Percentiles rank a stretch among this genome's conserved stretches.
Evolutionary conservation across 225 moss, liverwort and hornwort species (phyloP).

Genomic region (Pseudisothecium myosuroides): DNA sequence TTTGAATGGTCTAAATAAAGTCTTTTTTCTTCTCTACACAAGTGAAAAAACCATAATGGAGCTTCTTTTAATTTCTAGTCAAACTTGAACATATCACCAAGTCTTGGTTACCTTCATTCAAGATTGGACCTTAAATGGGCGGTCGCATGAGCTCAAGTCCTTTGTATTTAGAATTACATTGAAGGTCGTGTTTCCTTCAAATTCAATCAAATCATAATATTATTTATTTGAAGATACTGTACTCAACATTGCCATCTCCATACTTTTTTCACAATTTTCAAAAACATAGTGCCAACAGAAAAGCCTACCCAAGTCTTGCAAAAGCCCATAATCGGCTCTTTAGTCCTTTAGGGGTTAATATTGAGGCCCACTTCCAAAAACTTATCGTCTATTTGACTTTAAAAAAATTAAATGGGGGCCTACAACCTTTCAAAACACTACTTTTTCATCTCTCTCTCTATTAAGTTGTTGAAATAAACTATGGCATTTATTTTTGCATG

Average conservation of each 20-base stretch:
- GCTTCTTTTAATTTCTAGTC: background rate
- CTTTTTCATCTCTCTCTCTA: background rate
- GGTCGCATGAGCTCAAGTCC: accelerated
- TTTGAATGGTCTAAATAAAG: background rate
- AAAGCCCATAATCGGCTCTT: no score
- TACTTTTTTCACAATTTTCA: background rate
- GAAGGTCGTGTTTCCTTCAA: background rate
- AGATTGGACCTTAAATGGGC: accelerated
- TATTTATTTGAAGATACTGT: background rate
- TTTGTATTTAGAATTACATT: background rate
- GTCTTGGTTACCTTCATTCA: background rate
- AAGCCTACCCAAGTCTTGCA: background rate
- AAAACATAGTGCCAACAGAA: background rate
- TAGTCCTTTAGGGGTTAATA: background rate
- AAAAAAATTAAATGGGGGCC: background rate
- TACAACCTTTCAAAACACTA: background rate
- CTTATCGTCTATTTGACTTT: background rate
- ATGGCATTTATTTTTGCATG: background rate
- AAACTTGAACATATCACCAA: background rate
- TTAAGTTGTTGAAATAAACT: background rate
- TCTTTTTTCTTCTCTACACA: no score
- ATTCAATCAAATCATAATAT: background rate
- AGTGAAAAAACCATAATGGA: background rate
- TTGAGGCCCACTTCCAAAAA: background rate
- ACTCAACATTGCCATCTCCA: background rate